Percentiles rank a stretch among this genome's conserved stretches.
phyloP scores from a whole-genome alignment of 2,329 filamentous ascomycete genomes.

The Stylonectria norvegica region DNA sequence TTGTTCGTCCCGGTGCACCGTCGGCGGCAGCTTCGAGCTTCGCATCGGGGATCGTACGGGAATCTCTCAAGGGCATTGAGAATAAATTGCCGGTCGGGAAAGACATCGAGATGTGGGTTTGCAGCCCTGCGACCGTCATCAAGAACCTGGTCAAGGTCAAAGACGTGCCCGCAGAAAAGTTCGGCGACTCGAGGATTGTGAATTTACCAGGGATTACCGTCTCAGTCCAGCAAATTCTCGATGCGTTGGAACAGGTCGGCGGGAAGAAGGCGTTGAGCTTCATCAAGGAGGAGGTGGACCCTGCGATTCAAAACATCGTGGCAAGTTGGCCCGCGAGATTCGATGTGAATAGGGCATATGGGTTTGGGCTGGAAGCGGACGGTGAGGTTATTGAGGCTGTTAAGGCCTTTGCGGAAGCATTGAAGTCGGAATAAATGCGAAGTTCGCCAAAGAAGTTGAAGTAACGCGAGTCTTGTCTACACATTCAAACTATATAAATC shows the following conservation, averaged over 20 bases:
- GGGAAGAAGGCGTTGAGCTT: slow-evolving; percentile 42
- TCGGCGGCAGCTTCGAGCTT: slow-evolving; percentile 60
- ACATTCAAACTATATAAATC: too few species aligned
- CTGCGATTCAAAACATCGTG: slow-evolving; percentile 47
- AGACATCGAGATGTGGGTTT: slow-evolving; percentile 49
- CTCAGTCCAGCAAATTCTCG: slow-evolving; percentile 51
- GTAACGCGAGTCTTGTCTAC: too few species aligned
- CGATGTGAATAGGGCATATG: slow-evolving; percentile 48
- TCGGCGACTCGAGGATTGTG: slow-evolving; percentile 40
- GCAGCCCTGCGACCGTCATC: slow-evolving; percentile 48
- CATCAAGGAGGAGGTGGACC: slow-evolving; percentile 46
- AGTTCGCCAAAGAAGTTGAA: too few species aligned
- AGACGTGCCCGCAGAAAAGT: slow-evolving; percentile 37
- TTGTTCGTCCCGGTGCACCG: slow-evolving; percentile 57
- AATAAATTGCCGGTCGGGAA: slow-evolving; percentile 45
- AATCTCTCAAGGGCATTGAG: slow-evolving; percentile 46
- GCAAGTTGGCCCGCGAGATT: slow-evolving; percentile 53
- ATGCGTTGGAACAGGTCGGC: slow-evolving; percentile 47
- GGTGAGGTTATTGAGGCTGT: slow-evolving; percentile 34
- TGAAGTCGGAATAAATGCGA: slow-evolving; percentile 14
- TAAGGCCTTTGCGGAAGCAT: slow-evolving; percentile 21
- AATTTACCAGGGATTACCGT: slow-evolving; percentile 52
- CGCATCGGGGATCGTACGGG: slow-evolving; percentile 59
- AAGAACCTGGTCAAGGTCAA: slow-evolving; percentile 46
- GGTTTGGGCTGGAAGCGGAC: slow-evolving; percentile 50